These are phyloP conservation scores for Saccharomycopsis schoenii DNA, from an alignment of 805 yeast species.

Conservation along the genomic window DNA sequence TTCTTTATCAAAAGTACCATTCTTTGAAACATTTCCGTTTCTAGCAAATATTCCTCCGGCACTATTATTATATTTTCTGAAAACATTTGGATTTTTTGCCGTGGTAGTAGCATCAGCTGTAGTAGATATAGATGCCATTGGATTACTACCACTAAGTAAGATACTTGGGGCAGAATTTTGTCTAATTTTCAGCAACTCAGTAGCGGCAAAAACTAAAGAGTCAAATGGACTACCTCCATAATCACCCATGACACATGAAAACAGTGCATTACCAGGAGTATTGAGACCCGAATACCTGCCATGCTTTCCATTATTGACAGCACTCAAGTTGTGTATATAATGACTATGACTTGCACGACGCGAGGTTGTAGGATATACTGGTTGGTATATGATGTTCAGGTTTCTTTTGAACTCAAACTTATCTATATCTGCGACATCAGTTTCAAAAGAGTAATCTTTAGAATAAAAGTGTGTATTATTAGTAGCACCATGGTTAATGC, in stretches of 20 bases:
- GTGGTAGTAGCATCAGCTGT: neutral
- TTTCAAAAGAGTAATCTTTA: neutral
- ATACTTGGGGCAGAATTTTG: neutral
- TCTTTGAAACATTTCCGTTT: neutral
- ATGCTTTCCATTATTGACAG: neutral
- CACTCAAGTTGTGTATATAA: neutral
- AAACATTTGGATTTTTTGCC: neutral
- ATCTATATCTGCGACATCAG: neutral
- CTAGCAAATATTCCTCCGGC: neutral
- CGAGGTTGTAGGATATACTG: neutral
- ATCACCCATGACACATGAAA: neutral
- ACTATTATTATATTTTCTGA: neutral
- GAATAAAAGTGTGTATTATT: neutral
- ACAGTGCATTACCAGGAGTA: neutral
- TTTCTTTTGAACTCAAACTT: neutral
- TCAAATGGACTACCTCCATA: neutral
- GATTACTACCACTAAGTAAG: neutral
- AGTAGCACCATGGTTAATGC: neutral
- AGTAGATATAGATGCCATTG: neutral
- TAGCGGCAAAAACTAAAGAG: neutral
- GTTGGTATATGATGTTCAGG: neutral
- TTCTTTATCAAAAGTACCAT: neutral
- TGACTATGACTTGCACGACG: neutral
- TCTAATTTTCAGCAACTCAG: neutral
- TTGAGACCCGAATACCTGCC: neutral